phyloP scores from a whole-genome alignment of 2,329 filamentous ascomycete species.

The Curvularia hawaiiensis region DNA sequence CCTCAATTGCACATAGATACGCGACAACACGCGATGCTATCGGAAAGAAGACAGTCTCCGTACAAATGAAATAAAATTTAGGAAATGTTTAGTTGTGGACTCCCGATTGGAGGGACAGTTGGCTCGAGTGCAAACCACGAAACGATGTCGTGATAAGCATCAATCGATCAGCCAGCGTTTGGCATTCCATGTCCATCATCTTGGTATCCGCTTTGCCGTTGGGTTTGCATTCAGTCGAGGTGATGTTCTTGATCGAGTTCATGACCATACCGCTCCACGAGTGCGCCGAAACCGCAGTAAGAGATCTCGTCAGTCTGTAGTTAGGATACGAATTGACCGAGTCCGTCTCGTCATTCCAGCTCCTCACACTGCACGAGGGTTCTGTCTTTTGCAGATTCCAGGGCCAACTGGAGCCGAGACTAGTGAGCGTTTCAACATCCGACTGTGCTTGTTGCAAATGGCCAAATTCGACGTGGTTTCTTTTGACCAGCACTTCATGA shows the following conservation, averaged over 20 bases:
- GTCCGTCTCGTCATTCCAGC: conserved; percentile 31
- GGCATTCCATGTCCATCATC: conserved; percentile 47
- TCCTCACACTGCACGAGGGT: conserved; percentile 16
- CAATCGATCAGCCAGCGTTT: conserved; percentile 48
- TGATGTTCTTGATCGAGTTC: conserved; percentile 44
- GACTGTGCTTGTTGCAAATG: conserved; percentile 37
- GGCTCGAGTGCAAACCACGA: conserved; percentile 30
- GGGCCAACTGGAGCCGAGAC: conserved; percentile 23
- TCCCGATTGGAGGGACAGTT: conserved; percentile 15
- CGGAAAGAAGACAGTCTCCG: not conserved
- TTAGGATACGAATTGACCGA: conserved; percentile 34
- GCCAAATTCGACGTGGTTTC: conserved; percentile 55
- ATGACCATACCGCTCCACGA: conserved; percentile 49
- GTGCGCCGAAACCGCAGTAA: conserved; percentile 17
- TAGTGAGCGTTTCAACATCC: conserved; percentile 9
- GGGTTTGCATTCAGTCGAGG: conserved; percentile 34
- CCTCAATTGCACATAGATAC: not conserved
- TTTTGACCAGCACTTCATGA: conserved; percentile 51
- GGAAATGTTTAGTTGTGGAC: conserved; percentile 14
- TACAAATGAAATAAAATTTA: not conserved
- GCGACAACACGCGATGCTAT: not conserved
- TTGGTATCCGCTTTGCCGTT: conserved; percentile 32
- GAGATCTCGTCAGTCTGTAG: conserved; percentile 4
- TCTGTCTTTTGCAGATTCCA: conserved; percentile 18
- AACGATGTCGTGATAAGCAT: conserved; percentile 41